A percentile compares a stretch with the other conserved stretches of the same genome.
Evolutionary conservation across 2,329 filamentous ascomycete species (phyloP).

Genomic region (Talaromyces pinophilus): DNA sequence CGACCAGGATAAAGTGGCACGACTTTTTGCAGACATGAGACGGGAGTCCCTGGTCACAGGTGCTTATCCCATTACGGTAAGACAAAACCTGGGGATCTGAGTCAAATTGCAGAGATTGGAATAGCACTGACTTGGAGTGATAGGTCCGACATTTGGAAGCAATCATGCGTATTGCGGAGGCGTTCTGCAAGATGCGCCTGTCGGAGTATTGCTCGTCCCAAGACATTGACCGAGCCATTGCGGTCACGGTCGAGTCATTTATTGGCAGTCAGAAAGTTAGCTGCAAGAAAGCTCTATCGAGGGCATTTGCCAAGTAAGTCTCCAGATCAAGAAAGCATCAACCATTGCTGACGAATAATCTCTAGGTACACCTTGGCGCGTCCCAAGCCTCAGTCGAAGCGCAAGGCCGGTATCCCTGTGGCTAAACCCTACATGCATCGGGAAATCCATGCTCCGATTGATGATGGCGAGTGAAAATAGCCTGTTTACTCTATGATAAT

Average conservation of each 20-base stretch:
- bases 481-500: conserved; percentile 1
- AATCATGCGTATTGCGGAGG: conserved; percentile 91
- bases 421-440: conserved; percentile 34
- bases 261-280: conserved; percentile 95
- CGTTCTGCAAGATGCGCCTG: conserved; percentile 97
- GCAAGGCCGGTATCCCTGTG: conserved; percentile 39
- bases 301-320: conserved; percentile 95
- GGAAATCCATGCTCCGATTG: conserved; percentile 22
- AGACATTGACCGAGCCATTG: conserved; percentile 96
- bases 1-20: conserved; percentile 93
- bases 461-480: conserved; percentile 21
- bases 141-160: conserved; percentile 96
- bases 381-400: conserved; percentile 44
- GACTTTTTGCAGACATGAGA: conserved; percentile 94
- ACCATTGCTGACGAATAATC: conserved; percentile 12
- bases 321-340: background rate
- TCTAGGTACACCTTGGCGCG: conserved; percentile 43
- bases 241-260: conserved; percentile 94
- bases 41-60: conserved; percentile 89
- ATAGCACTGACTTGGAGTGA: background rate
- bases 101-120: conserved; percentile 20
- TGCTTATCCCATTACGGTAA: conserved; percentile 95
- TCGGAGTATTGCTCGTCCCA: conserved; percentile 87
- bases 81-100: conserved; percentile 34
- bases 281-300: conserved; percentile 91